A percentile compares a stretch with the other conserved stretches of the same genome.
These are phyloP conservation scores for Eragrostis curvula DNA, from an alignment of 176 grass and related monocot species.

Conservation along the genomic window DNA sequence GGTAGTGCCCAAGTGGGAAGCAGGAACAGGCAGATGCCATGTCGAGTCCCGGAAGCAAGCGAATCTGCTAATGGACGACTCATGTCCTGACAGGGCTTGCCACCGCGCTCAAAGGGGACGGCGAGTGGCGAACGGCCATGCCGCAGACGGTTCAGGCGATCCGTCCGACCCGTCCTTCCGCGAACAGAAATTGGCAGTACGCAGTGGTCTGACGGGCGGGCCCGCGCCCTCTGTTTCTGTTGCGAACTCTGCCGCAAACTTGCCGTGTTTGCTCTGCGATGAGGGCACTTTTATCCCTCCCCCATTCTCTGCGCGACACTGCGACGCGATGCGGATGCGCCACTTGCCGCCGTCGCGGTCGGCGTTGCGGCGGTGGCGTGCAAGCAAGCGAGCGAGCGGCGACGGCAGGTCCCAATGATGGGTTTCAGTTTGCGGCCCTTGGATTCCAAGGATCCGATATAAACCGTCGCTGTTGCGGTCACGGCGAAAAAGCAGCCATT, in stretches of 20 bases:
- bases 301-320: neutral
- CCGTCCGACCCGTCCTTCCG: neutral
- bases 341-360: conserved; percentile 1
- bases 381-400: conserved; percentile 31
- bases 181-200: neutral
- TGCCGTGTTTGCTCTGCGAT: neutral
- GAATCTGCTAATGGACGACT: neutral
- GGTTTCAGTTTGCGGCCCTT: conserved; percentile 41
- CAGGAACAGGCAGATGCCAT: neutral
- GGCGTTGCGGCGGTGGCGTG: conserved; percentile 29
- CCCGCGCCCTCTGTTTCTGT: neutral
- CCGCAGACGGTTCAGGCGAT: neutral
- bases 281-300: too few relatives aligned
- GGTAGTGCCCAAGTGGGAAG: neutral
- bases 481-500: neutral
- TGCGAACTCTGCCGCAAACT: neutral
- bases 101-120: too few relatives aligned
- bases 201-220: neutral
- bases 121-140: neutral
- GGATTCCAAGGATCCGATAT: conserved; percentile 32
- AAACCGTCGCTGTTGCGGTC: conserved; percentile 13
- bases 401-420: conserved; percentile 9
- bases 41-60: neutral
- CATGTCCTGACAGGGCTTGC: too few relatives aligned
- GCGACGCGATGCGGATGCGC: conserved; percentile 27